A percentile compares a stretch with the other conserved stretches of the same genome.
These are phyloP conservation scores for Dothistroma pini DNA, from an alignment of 2,329 filamentous ascomycete species.

Conservation along the genomic window DNA sequence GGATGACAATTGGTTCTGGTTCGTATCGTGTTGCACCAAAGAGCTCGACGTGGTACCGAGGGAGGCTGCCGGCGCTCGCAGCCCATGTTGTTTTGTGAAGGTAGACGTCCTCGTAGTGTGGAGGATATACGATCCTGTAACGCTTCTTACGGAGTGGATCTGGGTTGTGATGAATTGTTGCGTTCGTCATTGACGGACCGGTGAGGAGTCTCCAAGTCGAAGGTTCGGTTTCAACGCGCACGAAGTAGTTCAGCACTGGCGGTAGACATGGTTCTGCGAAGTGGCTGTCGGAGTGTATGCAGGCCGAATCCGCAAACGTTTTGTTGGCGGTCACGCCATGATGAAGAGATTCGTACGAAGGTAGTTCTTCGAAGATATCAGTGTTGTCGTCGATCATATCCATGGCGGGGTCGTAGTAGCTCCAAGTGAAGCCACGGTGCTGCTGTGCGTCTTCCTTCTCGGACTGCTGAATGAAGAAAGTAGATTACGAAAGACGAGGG, in stretches of 20 bases:
- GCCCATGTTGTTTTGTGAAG: slow-evolving; percentile 22
- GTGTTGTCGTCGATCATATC: background rate
- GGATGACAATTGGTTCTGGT: slow-evolving; percentile 21
- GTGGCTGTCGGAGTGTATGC: slow-evolving; percentile 1
- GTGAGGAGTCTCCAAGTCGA: slow-evolving; percentile 19
- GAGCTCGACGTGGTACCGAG: slow-evolving; percentile 18
- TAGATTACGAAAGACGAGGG: background rate
- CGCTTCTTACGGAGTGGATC: slow-evolving; percentile 17
- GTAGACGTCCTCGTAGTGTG: slow-evolving; percentile 24
- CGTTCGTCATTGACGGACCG: slow-evolving; percentile 22
- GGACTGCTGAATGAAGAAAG: background rate
- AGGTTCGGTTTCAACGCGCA: slow-evolving; percentile 13
- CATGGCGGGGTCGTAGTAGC: background rate
- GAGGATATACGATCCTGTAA: slow-evolving; percentile 20
- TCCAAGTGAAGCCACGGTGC: background rate
- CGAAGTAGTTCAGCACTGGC: slow-evolving; percentile 16
- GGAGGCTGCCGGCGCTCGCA: slow-evolving; percentile 11
- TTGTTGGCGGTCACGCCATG: slow-evolving; percentile 5
- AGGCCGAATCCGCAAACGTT: slow-evolving; percentile 1
- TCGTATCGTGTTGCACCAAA: slow-evolving; percentile 18
- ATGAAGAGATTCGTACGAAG: background rate
- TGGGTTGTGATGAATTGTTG: slow-evolving; percentile 12
- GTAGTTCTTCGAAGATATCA: background rate
- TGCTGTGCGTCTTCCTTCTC: slow-evolving; percentile 7
- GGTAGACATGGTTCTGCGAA: slow-evolving; percentile 12